These are phyloP conservation scores for Heritiera fomes DNA, from an alignment of 345 rosid species.

Conservation along the genomic window DNA sequence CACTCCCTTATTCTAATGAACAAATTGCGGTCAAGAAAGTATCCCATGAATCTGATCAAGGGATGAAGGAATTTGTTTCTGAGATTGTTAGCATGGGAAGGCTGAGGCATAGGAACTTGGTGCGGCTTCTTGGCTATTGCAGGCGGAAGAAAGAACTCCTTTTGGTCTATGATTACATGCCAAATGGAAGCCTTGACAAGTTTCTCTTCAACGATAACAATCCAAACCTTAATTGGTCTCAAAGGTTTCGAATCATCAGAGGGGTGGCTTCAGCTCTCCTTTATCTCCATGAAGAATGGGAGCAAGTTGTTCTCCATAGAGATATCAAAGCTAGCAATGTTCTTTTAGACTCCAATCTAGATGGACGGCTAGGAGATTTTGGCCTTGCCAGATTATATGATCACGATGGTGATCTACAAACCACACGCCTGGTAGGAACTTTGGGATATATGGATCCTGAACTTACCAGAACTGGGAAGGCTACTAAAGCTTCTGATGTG, in stretches of 20 bases:
- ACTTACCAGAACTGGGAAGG: conserved; percentile 41
- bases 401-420: conserved; percentile 14
- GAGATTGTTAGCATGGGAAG: conserved; percentile 51
- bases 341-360: conserved; percentile 32
- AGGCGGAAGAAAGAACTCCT: conserved; percentile 45
- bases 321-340: conserved; percentile 57
- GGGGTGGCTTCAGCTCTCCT: conserved; percentile 50
- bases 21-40: conserved; percentile 53
- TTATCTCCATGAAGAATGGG: conserved; percentile 56
- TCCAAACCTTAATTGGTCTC: conserved; percentile 41
- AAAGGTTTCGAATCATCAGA: conserved; percentile 38
- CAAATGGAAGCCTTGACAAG: conserved; percentile 50
- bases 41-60: conserved; percentile 37
- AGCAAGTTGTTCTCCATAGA: conserved; percentile 54
- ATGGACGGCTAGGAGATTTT: conserved; percentile 34
- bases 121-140: conserved; percentile 51
- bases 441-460: conserved; percentile 56
- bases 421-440: conserved; percentile 32
- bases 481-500: conserved; percentile 41
- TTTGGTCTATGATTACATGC: conserved; percentile 50
- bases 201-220: conserved; percentile 28
- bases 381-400: conserved; percentile 37
- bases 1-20: conserved; percentile 23
- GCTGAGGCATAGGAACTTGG: conserved; percentile 51
- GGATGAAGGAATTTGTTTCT: conserved; percentile 53